Evolutionary conservation across 306 rosid species (phyloP).

Genomic region (Sindora glabra): DNA sequence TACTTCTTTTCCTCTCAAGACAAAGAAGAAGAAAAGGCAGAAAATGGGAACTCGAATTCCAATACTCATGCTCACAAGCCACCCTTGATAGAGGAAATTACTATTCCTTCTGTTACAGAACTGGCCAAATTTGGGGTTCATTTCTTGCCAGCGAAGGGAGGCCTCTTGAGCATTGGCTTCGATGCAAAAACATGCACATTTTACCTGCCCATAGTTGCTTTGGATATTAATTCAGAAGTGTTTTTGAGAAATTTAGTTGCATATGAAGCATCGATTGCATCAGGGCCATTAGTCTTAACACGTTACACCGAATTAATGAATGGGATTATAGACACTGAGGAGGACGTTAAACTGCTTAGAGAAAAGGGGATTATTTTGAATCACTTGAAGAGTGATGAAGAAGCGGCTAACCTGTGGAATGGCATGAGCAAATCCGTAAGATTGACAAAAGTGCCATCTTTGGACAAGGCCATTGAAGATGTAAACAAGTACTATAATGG

Average conservation of each 20-base stretch:
- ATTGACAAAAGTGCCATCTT: constrained; percentile 47
- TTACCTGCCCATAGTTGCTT: constrained; percentile 43
- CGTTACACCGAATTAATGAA: constrained; percentile 71
- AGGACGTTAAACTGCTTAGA: constrained; percentile 50
- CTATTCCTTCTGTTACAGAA: constrained; percentile 55
- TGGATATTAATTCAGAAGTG: constrained; percentile 52
- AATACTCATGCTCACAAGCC: constrained; percentile 20
- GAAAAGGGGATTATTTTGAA: constrained; percentile 48
- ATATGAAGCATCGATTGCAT: constrained; percentile 58
- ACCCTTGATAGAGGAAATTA: constrained; percentile 61
- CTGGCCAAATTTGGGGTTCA: constrained; percentile 34
- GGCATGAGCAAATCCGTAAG: constrained; percentile 67
- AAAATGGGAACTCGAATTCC: constrained; percentile 11
- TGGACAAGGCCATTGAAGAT: constrained; percentile 73
- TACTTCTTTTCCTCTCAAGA: constrained; percentile 12
- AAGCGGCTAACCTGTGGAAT: constrained; percentile 56
- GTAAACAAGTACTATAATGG: constrained; percentile 54
- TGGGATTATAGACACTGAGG: constrained; percentile 64
- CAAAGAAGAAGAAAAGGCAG: constrained; percentile 3
- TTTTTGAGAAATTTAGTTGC: constrained; percentile 66
- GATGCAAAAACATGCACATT: constrained; percentile 32
- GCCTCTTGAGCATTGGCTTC: constrained; percentile 38
- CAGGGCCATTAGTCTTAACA: constrained; percentile 53
- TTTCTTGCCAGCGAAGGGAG: constrained; percentile 36
- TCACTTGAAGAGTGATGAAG: constrained; percentile 61